These are phyloP conservation scores for Dendrobium nobile DNA, from an alignment of 106 monocot genomes.

Conservation along the genomic window DNA sequence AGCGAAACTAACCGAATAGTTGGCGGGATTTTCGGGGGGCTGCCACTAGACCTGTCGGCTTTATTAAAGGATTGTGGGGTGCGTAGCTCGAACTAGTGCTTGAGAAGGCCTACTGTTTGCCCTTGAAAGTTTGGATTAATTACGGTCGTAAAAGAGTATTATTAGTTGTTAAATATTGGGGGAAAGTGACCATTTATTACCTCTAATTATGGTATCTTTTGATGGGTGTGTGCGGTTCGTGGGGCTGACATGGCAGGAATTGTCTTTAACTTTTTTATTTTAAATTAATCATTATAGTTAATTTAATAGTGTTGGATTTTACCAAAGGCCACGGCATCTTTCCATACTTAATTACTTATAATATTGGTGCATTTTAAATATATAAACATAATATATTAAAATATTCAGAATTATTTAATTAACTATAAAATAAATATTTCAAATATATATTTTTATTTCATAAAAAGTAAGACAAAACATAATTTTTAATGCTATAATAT, in stretches of 20 bases:
- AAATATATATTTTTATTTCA: too few species aligned
- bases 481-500: too few species aligned
- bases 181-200: not conserved
- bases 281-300: not conserved
- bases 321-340: not conserved
- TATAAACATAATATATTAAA: too few species aligned
- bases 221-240: not conserved
- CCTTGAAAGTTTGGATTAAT: not conserved
- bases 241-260: conserved; percentile 1
- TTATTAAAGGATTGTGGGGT: not conserved
- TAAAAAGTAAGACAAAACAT: too few species aligned
- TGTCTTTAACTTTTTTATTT: not conserved
- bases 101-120: not conserved
- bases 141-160: not conserved
- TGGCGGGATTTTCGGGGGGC: conserved; percentile 9
- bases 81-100: not conserved
- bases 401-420: too few species aligned
- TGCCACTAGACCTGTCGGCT: conserved; percentile 8
- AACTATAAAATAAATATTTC: too few species aligned
- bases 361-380: too few species aligned
- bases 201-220: not conserved
- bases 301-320: not conserved
- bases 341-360: too few species aligned
- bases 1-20: conserved; percentile 1
- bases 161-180: not conserved